Base-by-base conservation (phyloP, 2,329 filamentous ascomycete species). In the Talaromyces funiculosus region DNA sequence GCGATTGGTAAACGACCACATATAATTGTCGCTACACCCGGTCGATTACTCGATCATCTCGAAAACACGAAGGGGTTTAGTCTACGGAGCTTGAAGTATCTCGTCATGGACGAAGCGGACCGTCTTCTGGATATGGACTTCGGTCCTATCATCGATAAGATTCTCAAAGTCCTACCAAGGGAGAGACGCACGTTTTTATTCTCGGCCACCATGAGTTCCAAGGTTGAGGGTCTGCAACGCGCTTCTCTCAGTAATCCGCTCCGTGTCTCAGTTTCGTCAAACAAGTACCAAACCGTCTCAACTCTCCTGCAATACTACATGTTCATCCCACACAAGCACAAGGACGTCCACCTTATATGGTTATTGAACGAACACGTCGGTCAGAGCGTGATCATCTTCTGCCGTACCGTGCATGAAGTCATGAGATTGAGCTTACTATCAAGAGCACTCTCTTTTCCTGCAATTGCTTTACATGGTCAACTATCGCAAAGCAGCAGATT, bases 11-110 rank as follows among this genome's bases (percentile, higher is more conserved):
- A 96, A 82, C 93, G 93, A 68, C 94, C 94, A 7, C 94, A 99
- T 70, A 87, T 99, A 24, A 81, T 97, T 22, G 92, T 97, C 40
- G 93, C 93, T 0, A 97, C 93, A 0, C 93, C 93, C 0, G 93
- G 92, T 57, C 86, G 93, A 60, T 79, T 97, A 22, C 81, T 97
- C 4, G 94, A 97, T 69, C 94, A 99, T 68, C 79, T 97, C 8
- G 92, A 97, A 73, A 96, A 96, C 76, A 99, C 94, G 2, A 97
- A 96, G 75, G 93, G 94, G 10, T 97, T 99, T 76, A 92, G 89
- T 1, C 78, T 97, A 53, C 84, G 89, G 31, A 82, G 84, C 3
- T 80, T 97, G 38, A 92, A 92, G 70, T 96, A 93, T 71, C 80
- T 97, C 3, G 92, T 97, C 63, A 92, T 97, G 85, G 93, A 97